Percentiles rank a stretch among this genome's conserved stretches.
These are phyloP conservation scores for Paraconiothyrium sp. DNA, from an alignment of 2,329 filamentous ascomycete species.

Conservation along the genomic window DNA sequence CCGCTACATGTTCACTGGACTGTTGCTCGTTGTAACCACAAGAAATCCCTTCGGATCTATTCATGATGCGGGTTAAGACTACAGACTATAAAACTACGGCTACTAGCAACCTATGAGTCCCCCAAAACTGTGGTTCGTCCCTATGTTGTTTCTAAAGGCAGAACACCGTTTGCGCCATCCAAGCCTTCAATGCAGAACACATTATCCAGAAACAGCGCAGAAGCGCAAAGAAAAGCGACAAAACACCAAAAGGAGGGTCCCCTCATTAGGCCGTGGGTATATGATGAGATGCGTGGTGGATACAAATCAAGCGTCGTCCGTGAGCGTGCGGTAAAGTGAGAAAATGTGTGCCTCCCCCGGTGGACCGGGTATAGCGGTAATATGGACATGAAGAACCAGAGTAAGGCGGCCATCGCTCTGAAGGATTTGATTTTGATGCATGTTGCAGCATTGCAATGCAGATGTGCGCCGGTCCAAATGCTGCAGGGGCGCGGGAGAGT, in stretches of 20 bases:
- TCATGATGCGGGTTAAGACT: slow-evolving; percentile 1
- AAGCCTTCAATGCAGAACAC: slow-evolving; percentile 19
- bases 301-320: slow-evolving; percentile 16
- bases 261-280: slow-evolving; percentile 33
- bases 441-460: slow-evolving; percentile 32
- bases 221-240: slow-evolving; percentile 22
- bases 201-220: slow-evolving; percentile 26
- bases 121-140: neutral
- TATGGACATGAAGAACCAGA: slow-evolving; percentile 46
- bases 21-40: neutral
- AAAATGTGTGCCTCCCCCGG: slow-evolving; percentile 3
- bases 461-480: slow-evolving; percentile 5
- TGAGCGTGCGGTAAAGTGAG: slow-evolving; percentile 3
- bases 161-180: slow-evolving; percentile 21
- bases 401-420: slow-evolving; percentile 35
- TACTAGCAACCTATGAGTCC: slow-evolving; percentile 2
- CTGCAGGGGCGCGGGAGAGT: neutral
- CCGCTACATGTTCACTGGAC: too few species aligned
- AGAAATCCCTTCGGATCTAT: slow-evolving; percentile 13
- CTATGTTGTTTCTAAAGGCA: slow-evolving; percentile 17
- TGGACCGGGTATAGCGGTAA: slow-evolving; percentile 23
- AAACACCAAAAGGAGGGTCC: slow-evolving; percentile 19
- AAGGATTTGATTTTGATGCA: slow-evolving; percentile 26
- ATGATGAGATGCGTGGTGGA: slow-evolving; percentile 30
- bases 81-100: slow-evolving; percentile 6